Conservation (phyloP, 75 land plant genomes). For the Sequoia sempervirens region DNA sequence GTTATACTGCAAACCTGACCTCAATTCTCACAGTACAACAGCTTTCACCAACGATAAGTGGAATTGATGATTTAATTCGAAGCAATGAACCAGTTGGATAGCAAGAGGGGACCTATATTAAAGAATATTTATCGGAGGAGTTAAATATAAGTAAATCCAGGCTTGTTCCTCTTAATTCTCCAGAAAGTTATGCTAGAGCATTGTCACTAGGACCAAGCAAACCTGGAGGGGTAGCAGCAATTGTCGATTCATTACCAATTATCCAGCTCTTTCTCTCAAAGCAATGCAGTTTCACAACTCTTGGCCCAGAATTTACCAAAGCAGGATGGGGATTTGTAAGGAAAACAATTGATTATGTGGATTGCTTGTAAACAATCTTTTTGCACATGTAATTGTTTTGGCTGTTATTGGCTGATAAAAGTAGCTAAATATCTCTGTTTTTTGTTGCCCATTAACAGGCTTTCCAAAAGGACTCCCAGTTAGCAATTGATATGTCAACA, state of each 20-base stretch:
- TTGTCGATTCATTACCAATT: constrained; percentile 70
- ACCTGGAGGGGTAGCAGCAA: constrained; percentile 62
- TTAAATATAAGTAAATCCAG: too few relatives aligned
- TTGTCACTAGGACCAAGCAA: constrained; percentile 36
- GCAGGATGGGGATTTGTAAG: constrained; percentile 19
- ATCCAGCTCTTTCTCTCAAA: constrained; percentile 56
- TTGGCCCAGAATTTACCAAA: constrained; percentile 66
- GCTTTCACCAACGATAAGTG: too few relatives aligned
- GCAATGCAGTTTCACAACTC: constrained; percentile 48
- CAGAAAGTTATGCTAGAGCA: constrained; percentile 43
- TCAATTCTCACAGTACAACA: too few relatives aligned
- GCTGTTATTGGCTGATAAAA: too few relatives aligned
- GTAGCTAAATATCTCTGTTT: constrained; percentile 13
- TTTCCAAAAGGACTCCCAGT: constrained; percentile 69
- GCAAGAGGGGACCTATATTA: too few relatives aligned
- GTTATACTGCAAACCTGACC: too few relatives aligned
- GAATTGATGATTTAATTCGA: too few relatives aligned
- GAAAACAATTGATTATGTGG: too few relatives aligned
- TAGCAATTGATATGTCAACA: constrained; percentile 79
- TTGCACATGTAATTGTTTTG: too few relatives aligned
- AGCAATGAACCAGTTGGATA: too few relatives aligned
- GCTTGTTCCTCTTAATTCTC: constrained; percentile 6
- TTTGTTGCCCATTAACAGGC: constrained; percentile 39
- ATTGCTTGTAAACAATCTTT: too few relatives aligned
- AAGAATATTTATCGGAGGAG: too few relatives aligned